A percentile compares a stretch with the other conserved stretches of the same genome.
Evolutionary conservation across 129 eudicot species (phyloP).

Genomic region (Flaveria sonorensis): DNA sequence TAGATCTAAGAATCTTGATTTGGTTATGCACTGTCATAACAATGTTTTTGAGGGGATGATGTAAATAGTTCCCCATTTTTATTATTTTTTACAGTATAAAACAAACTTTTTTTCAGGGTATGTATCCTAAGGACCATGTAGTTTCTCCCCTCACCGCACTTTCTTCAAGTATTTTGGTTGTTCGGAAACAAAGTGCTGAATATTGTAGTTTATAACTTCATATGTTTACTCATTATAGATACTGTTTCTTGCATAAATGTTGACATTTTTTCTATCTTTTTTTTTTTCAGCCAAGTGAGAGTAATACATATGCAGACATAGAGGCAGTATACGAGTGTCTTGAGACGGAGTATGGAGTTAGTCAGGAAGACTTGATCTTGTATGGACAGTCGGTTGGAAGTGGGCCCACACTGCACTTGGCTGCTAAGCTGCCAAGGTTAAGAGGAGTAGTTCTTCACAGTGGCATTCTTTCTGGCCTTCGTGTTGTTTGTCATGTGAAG

Average conservation of each 20-base stretch:
- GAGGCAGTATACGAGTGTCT: constrained; percentile 97
- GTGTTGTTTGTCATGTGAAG: constrained; percentile 85
- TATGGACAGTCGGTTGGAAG: constrained; percentile 99
- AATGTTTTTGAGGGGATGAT: no score
- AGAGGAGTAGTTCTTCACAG: constrained; percentile 98
- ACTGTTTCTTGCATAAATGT: background rate
- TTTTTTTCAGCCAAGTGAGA: constrained; percentile 76
- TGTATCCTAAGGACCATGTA: no score
- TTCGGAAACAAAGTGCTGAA: no score
- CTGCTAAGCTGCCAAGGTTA: constrained; percentile 82
- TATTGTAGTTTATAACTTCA: background rate
- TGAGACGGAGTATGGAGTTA: constrained; percentile 78
- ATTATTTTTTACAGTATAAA: no score
- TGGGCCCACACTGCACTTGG: constrained; percentile 93
- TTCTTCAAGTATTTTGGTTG: no score
- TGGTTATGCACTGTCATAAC: no score
- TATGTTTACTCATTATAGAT: no score
- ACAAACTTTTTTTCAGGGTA: no score
- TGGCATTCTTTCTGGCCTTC: constrained; percentile 97
- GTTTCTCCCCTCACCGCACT: no score
- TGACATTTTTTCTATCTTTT: background rate
- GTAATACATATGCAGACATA: constrained; percentile 91
- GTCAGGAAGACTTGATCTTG: constrained; percentile 85
- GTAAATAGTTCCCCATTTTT: no score
- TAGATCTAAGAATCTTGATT: no score